Evolutionary conservation across 257 asterid species (phyloP).

Genomic region (Solanum rostratum): DNA sequence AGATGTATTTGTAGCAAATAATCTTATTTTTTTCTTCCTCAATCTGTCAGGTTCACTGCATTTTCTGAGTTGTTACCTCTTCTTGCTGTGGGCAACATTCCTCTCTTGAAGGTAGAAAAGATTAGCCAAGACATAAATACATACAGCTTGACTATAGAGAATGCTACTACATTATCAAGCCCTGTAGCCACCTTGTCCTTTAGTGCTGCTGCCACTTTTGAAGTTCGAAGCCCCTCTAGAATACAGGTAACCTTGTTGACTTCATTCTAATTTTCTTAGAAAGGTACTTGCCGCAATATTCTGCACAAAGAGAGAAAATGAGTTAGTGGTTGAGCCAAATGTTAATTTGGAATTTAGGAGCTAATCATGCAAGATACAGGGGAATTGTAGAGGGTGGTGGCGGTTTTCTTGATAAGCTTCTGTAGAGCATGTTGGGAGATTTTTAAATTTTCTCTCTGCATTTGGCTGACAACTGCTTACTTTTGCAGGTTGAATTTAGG

Average conservation of each 20-base stretch:
- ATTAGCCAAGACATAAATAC: constrained; percentile 65
- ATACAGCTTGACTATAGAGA: constrained; percentile 54
- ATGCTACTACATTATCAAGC: constrained; percentile 47
- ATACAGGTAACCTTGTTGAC: constrained; percentile 42
- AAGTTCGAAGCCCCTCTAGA: constrained; percentile 77
- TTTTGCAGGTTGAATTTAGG: constrained; percentile 66
- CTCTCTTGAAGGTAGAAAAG: constrained; percentile 73
- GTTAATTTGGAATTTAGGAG: background rate
- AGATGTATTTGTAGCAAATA: background rate
- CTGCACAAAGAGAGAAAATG: background rate
- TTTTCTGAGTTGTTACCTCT: constrained; percentile 90
- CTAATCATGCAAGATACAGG: background rate
- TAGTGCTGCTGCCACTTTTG: constrained; percentile 80
- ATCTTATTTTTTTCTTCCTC: constrained; percentile 6
- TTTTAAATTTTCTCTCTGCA: background rate
- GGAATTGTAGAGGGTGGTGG: background rate
- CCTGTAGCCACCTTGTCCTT: constrained; percentile 61
- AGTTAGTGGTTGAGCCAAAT: background rate
- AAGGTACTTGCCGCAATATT: background rate
- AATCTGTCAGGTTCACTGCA: constrained; percentile 74
- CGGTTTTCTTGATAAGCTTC: background rate
- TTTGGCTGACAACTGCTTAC: background rate
- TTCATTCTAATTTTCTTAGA: background rate
- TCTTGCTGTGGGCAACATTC: constrained; percentile 67
- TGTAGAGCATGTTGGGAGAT: background rate